phyloP scores from a whole-genome alignment of 163 green algal genomes.

The Scenedesmus sp. region DNA sequence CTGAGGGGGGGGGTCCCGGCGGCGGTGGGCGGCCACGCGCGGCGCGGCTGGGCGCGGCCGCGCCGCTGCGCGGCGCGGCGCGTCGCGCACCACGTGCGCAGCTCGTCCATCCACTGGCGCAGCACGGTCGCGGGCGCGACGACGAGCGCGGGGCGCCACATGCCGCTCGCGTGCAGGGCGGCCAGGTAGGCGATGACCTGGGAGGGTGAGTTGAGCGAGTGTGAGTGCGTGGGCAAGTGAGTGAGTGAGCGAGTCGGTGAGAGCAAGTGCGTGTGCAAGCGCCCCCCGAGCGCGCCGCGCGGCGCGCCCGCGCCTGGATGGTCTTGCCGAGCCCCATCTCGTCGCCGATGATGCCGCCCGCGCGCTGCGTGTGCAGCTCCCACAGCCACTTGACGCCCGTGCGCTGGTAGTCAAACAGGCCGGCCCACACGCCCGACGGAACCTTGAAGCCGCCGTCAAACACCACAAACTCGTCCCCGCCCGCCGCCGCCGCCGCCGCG shows the following conservation, averaged over 20 bases:
- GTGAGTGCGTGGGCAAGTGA: no score
- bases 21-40: no score
- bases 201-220: not conserved
- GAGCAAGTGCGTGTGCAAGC: no score
- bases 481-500: not conserved
- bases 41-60: no score
- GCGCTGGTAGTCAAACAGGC: slow-evolving; percentile 95
- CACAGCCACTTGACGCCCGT: slow-evolving; percentile 98
- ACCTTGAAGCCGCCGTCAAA: slow-evolving; percentile 90
- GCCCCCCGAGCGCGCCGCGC: no score
- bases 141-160: slow-evolving; percentile 84
- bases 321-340: slow-evolving; percentile 96
- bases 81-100: slow-evolving; percentile 86
- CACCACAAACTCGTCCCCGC: slow-evolving; percentile 61
- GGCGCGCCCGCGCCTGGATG: slow-evolving; percentile 70
- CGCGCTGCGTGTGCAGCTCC: slow-evolving; percentile 95
- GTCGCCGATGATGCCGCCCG: slow-evolving; percentile 65
- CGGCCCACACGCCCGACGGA: slow-evolving; percentile 67
- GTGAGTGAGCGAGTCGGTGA: no score
- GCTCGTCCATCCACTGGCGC: slow-evolving; percentile 94
- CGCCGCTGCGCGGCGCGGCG: no score
- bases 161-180: slow-evolving; percentile 72
- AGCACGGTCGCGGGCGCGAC: slow-evolving; percentile 95
- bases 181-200: slow-evolving; percentile 84
- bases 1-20: no score